Conservation (phyloP, 805 yeast species). For the Pichia scutulata region DNA sequence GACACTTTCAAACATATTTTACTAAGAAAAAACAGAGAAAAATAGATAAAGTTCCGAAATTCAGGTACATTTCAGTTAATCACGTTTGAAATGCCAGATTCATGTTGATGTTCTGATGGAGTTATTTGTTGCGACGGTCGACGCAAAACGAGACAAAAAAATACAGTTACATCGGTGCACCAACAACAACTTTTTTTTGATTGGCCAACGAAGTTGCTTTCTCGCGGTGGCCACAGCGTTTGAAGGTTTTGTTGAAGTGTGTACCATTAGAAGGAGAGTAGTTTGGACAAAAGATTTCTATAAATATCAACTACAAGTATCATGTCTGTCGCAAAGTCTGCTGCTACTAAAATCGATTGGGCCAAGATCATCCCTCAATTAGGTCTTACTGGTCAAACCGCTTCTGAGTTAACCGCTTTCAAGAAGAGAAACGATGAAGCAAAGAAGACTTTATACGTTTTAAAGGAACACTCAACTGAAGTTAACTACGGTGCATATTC, state of each 20-base stretch:
- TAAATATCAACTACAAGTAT: not conserved
- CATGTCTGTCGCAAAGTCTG: constrained; percentile 19
- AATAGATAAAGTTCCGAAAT: not conserved
- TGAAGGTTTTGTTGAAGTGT: not conserved
- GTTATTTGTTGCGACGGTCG: not conserved
- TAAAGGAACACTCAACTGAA: constrained; percentile 62
- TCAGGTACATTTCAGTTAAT: too few species aligned
- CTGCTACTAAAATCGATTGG: constrained; percentile 81
- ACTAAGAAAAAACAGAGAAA: not conserved
- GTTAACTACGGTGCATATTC: constrained; percentile 81
- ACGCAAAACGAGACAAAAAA: not conserved
- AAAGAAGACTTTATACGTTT: constrained; percentile 65
- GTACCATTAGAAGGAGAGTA: too few species aligned
- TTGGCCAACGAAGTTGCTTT: not conserved
- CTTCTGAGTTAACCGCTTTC: constrained; percentile 75
- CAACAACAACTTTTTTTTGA: not conserved
- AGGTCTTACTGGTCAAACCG: constrained; percentile 90
- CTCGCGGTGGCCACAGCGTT: not conserved
- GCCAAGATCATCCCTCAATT: constrained; percentile 78
- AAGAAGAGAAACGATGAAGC: constrained; percentile 99
- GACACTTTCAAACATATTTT: not conserved
- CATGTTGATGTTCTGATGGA: not conserved
- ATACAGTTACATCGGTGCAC: not conserved
- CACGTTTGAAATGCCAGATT: not conserved
- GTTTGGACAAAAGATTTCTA: not conserved